These are phyloP conservation scores for Alternaria dauci DNA, from an alignment of 2,329 filamentous ascomycete species.

Conservation along the genomic window DNA sequence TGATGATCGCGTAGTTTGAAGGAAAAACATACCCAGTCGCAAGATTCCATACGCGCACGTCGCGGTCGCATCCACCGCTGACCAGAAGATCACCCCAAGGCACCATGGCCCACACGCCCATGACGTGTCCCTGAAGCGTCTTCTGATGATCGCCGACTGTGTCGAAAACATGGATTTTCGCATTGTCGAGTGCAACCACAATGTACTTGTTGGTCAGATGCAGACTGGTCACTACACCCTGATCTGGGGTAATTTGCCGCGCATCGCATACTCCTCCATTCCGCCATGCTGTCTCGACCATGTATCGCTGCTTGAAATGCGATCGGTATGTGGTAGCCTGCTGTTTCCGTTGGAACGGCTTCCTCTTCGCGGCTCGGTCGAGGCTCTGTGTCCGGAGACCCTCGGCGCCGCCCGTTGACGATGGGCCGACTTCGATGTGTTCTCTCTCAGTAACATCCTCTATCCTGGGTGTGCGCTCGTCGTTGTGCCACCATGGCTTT, in stretches of 20 bases:
- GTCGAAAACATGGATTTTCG: constrained; percentile 98
- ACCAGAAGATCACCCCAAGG: constrained; percentile 96
- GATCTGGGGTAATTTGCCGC: constrained; percentile 92
- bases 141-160: constrained; percentile 87
- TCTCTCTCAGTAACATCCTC: constrained; percentile 39
- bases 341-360: constrained; percentile 54
- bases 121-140: constrained; percentile 92
- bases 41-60: constrained; percentile 97
- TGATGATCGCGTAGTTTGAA: neutral
- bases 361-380: constrained; percentile 59
- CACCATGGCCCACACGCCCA: constrained; percentile 99
- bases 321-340: constrained; percentile 88
- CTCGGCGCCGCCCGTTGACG: constrained; percentile 59
- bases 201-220: constrained; percentile 97
- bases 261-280: constrained; percentile 85
- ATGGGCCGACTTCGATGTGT: constrained; percentile 41
- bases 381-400: constrained; percentile 63
- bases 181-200: constrained; percentile 95
- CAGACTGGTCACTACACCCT: constrained; percentile 94
- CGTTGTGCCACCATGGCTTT: constrained; percentile 37
- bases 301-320: constrained; percentile 96
- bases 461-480: constrained; percentile 35
- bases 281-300: constrained; percentile 97
- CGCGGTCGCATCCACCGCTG: constrained; percentile 93
- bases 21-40: constrained; percentile 75